A percentile compares a stretch with the other conserved stretches of the same genome.
These are phyloP conservation scores for Candida albicans DNA, from an alignment of 1,139 yeast genomes.

Conservation along the genomic window DNA sequence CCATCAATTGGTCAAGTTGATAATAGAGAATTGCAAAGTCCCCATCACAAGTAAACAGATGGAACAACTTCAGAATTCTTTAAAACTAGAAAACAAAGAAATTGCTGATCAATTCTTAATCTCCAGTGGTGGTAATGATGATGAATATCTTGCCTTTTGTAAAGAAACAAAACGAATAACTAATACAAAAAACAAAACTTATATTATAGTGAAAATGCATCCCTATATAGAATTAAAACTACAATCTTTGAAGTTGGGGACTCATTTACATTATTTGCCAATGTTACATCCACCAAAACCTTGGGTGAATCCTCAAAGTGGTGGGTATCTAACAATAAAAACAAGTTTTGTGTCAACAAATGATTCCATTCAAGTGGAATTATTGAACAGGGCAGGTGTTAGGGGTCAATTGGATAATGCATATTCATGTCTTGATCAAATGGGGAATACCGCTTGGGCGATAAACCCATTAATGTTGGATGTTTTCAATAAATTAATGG, in stretches of 20 bases:
- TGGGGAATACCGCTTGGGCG: conserved; percentile 39
- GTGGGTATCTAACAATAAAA: conserved; percentile 35
- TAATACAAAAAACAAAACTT: neutral
- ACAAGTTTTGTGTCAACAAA: conserved; percentile 27
- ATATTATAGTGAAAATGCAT: conserved; percentile 20
- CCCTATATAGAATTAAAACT: conserved; percentile 24
- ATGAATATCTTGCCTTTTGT: conserved; percentile 4
- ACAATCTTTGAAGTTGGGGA: conserved; percentile 9
- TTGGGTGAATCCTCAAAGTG: conserved; percentile 36
- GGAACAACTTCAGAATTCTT: conserved; percentile 5
- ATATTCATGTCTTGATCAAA: conserved; percentile 29
- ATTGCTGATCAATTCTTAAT: neutral
- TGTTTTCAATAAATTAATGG: conserved; percentile 25
- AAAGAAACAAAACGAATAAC: neutral
- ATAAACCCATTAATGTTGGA: conserved; percentile 28
- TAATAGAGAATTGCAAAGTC: conserved; percentile 24
- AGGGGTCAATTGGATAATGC: conserved; percentile 37
- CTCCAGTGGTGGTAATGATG: neutral
- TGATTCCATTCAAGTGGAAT: conserved; percentile 21
- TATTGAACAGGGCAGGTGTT: conserved; percentile 27
- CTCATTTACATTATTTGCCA: conserved; percentile 23
- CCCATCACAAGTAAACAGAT: conserved; percentile 12
- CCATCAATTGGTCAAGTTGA: conserved; percentile 19
- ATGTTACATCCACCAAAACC: conserved; percentile 41
- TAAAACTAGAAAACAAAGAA: neutral